Evolutionary conservation across 2,329 filamentous ascomycete genomes (phyloP), one percentile per base, ranked within the genome.

Genomic region (Massarina eburnea): DNA sequence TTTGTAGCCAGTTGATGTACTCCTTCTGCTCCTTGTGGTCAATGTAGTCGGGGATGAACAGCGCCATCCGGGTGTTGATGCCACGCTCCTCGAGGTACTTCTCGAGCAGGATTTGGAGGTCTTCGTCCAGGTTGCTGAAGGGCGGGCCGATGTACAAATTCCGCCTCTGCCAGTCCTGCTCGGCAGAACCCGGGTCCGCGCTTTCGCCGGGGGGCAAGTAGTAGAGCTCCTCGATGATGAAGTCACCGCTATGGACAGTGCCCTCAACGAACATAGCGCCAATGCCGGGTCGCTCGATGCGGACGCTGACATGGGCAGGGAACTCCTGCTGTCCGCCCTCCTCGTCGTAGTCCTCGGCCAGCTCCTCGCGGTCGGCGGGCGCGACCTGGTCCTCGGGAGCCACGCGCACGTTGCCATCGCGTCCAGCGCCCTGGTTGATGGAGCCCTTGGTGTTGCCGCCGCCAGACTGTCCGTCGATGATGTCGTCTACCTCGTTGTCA

Each of bases 21-120:
- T 99, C 94, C 76, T 85, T 88, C 83, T 97, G 92, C 83, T 99
- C 94, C 85, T 99, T 99, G 75, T 88, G 83, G 70, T 97, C 91
- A 66, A 97, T 91, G 76, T 96, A 99, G 71, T 97, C 91, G 29
- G 91, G 90, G 35, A 95, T 86, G 73, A 97, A 96, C 58, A 91
- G 76, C 43, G 91, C 92, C 61, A 99, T 81, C 48, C 86, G 82
- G 61, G 87, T 85, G 65, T 92, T 90, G 73, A 99, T 83, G 55
- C 92, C 94, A 61, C 94, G 84, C 81, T 96, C 94, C 73, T 96
- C 91, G 54, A 99, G 82, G 77, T 92, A 99, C 61, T 87, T 84
- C 80, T 97, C 92, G 70, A 97, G 80, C 61, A 96, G 80, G 43
- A 90, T 80, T 79, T 97, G 92, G 35, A 99, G 82, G 70, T 97